Base-by-base conservation (phyloP, 495 filamentous ascomycete genomes). In the Tirmania nivea region DNA sequence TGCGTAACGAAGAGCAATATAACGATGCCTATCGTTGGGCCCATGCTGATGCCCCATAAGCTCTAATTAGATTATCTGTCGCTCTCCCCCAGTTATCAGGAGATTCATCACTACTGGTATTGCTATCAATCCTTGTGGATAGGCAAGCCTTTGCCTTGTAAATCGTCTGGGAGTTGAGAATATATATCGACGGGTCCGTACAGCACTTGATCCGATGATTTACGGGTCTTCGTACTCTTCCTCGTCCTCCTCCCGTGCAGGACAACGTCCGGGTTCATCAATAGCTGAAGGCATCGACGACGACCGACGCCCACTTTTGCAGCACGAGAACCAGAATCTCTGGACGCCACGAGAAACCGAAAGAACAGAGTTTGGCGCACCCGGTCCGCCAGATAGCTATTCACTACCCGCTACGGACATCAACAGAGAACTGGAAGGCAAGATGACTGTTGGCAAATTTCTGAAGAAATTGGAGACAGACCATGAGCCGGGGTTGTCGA, bases 401-500 rank as follows among this genome's bases (percentile, higher is more conserved):
- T 14, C 17, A 14, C 12, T 45, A 6, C 39, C 39, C 14, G 39
- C 3, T 3, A 8, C 39, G 14, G 39, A 10, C 36, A 10, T 10
- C 36, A 42, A 42, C n/a, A 42, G 39, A 45, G 17, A 19, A 19
- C 5, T 14, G 17, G 39, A 45, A 45, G 39, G 14, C 39, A 45
- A 45, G 14, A 45, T 45, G 39, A 45, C 39, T 14, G 4, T 45
- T 19, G 39, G 14, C 12, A 19, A 14, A 19, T 45, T 45, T 19
- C 39, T 45, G 2, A 45, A 45, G 17, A 45, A 45, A 8, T 8
- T 86, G 36, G 80, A 81, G 25, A 84, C 89, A 53, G 69, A 78
- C 42, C 66, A 71, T 56, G 86, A 92, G 69, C 77, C 81, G 5
- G 87, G 85, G 31, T 72, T 95, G 62, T 83, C 78, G 45, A 85